Percentiles rank a stretch among this genome's conserved stretches.
These are phyloP conservation scores for Physaria fendleri DNA, from an alignment of 345 rosid species.

Conservation along the genomic window DNA sequence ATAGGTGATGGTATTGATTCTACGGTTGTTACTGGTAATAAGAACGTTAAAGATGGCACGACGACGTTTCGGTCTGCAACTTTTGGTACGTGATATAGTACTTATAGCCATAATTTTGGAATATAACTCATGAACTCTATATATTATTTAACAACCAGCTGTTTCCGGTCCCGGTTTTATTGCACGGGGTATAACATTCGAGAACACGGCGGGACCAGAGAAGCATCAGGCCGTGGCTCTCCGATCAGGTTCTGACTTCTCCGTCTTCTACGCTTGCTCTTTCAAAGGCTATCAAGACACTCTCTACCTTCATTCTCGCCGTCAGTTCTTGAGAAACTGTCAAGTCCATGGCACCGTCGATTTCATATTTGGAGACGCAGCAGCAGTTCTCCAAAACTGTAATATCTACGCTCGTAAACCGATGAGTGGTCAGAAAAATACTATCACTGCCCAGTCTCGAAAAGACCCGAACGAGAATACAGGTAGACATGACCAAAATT, in stretches of 20 bases:
- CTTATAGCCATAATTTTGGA: background rate
- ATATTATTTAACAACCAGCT: conserved; percentile 36
- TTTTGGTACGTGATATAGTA: conserved; percentile 48
- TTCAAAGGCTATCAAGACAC: conserved; percentile 94
- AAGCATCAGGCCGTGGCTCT: conserved; percentile 88
- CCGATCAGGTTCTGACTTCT: conserved; percentile 70
- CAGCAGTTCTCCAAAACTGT: conserved; percentile 51
- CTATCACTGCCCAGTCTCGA: conserved; percentile 72
- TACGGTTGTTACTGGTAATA: conserved; percentile 53
- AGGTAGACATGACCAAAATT: no score
- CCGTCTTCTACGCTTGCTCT: conserved; percentile 72
- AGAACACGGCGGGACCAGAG: conserved; percentile 83
- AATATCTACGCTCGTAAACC: conserved; percentile 57
- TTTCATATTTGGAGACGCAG: conserved; percentile 78
- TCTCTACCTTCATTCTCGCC: conserved; percentile 61
- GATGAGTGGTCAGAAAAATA: conserved; percentile 42
- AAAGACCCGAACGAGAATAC: conserved; percentile 70
- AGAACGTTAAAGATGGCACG: conserved; percentile 44
- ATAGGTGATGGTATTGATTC: conserved; percentile 79
- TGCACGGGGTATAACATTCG: conserved; percentile 68
- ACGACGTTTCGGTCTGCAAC: conserved; percentile 85
- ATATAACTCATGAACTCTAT: background rate
- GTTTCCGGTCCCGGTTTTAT: conserved; percentile 62
- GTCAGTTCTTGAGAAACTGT: conserved; percentile 81
- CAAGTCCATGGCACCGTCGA: conserved; percentile 70